Evolutionary conservation across 2,329 filamentous ascomycete genomes (phyloP).

Genomic region (Paraconiothyrium sp.): DNA sequence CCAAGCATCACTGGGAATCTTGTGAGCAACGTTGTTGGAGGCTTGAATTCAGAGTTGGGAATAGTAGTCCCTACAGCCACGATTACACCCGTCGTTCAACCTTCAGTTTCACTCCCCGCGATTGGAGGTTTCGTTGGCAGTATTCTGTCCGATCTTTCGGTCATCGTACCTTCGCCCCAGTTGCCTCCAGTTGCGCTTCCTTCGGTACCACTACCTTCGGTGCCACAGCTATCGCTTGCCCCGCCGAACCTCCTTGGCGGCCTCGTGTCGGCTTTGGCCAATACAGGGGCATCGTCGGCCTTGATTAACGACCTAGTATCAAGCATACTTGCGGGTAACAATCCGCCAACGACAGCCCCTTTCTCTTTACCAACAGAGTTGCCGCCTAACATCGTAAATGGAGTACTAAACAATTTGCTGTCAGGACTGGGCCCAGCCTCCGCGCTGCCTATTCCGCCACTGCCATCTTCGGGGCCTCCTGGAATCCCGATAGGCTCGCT

Average conservation of each 20-base stretch:
- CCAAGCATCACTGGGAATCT: neutral
- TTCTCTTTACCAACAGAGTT: neutral
- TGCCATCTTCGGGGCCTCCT: neutral
- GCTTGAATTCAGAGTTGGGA: neutral
- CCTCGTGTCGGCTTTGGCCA: neutral
- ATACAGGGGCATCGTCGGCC: neutral
- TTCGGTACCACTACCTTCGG: neutral
- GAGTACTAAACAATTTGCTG: neutral
- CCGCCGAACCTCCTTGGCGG: neutral
- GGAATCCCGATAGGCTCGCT: neutral
- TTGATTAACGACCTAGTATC: neutral
- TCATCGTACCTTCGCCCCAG: too few relatives aligned
- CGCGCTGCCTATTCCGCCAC: too few relatives aligned
- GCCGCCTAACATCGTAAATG: neutral
- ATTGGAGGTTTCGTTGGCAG: neutral
- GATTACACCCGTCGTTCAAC: neutral
- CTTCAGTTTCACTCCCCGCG: neutral
- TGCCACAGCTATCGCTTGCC: neutral
- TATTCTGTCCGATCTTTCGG: neutral
- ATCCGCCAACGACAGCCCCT: neutral
- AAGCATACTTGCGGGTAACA: neutral
- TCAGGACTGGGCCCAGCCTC: neutral
- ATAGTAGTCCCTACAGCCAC: neutral
- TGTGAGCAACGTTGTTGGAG: neutral
- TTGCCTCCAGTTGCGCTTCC: too few relatives aligned